Conservation (phyloP, 2,329 filamentous ascomycete species). For the Fusarium irregulare region DNA sequence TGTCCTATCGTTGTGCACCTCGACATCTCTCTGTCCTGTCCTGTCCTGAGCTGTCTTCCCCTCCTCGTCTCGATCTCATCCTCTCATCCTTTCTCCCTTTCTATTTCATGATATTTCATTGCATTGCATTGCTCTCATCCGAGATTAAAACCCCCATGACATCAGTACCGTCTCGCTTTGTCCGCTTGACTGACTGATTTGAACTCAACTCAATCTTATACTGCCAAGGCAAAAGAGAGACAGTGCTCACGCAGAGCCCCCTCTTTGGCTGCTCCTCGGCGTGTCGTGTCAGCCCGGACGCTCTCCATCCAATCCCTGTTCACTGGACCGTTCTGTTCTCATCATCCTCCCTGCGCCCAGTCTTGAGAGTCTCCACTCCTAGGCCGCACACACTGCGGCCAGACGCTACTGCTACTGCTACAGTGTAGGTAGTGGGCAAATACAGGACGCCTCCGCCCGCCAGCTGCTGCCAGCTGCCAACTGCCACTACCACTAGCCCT, state of each 20-base stretch:
- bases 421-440: conserved; percentile 10
- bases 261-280: conserved; percentile 22
- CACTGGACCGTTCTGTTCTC: conserved; percentile 20
- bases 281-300: conserved; percentile 50
- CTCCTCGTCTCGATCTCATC: conserved; percentile 4
- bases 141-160: conserved; percentile 9
- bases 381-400: conserved; percentile 42
- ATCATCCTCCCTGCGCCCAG: conserved; percentile 44
- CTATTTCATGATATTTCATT: neutral
- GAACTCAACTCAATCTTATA: conserved; percentile 15
- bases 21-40: neutral
- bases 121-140: neutral
- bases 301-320: conserved; percentile 49
- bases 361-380: conserved; percentile 27
- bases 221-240: conserved; percentile 24
- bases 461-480: conserved; percentile 34
- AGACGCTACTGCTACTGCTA: conserved; percentile 14
- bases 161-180: conserved; percentile 31
- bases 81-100: neutral
- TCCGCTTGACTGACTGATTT: conserved; percentile 21
- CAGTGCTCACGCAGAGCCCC: conserved; percentile 23
- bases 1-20: conserved; percentile 12
- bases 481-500: conserved; percentile 7
- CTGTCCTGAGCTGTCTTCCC: conserved; percentile 5
- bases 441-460: conserved; percentile 23